Evolutionary conservation across 208 protist species (phyloP).

Genomic region (Phytomonas francai): DNA sequence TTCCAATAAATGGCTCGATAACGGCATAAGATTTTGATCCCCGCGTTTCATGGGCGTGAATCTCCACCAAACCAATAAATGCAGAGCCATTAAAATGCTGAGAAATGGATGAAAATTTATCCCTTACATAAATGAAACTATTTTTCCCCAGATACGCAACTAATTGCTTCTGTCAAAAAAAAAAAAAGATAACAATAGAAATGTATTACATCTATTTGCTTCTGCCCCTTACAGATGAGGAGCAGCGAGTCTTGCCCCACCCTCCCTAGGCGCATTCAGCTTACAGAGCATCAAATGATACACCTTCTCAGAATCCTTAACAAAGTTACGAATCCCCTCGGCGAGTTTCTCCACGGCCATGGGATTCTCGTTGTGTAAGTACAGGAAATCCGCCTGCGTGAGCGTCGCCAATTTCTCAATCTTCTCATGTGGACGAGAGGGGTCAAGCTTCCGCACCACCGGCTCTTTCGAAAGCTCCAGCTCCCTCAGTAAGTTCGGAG

Average conservation of each 20-base stretch:
- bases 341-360: slow-evolving; percentile 97
- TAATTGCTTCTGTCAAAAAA: slow-evolving; percentile 2
- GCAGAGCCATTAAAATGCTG: slow-evolving; percentile 1
- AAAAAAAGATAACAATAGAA: background rate
- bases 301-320: slow-evolving; percentile 88
- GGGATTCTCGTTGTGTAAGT: slow-evolving; percentile 83
- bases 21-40: too few species aligned
- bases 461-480: slow-evolving; percentile 46
- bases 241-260: too few species aligned
- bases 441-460: slow-evolving; percentile 58
- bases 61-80: too few species aligned
- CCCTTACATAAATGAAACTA: too few species aligned
- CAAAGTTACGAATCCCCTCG: slow-evolving; percentile 96
- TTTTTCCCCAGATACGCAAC: background rate
- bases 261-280: too few species aligned
- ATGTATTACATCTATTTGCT: too few species aligned
- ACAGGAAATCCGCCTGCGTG: slow-evolving; percentile 63
- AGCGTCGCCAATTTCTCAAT: slow-evolving; percentile 55
- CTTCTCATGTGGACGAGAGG: slow-evolving; percentile 26
- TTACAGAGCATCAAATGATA: slow-evolving; percentile 57
- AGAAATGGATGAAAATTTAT: slow-evolving; percentile 1
- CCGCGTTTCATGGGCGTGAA: too few species aligned
- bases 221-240: too few species aligned
- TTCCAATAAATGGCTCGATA: too few species aligned
- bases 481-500: slow-evolving; percentile 92